phyloP scores from a whole-genome alignment of 331 rosid species.

The Rhamnella rubrinervis region DNA sequence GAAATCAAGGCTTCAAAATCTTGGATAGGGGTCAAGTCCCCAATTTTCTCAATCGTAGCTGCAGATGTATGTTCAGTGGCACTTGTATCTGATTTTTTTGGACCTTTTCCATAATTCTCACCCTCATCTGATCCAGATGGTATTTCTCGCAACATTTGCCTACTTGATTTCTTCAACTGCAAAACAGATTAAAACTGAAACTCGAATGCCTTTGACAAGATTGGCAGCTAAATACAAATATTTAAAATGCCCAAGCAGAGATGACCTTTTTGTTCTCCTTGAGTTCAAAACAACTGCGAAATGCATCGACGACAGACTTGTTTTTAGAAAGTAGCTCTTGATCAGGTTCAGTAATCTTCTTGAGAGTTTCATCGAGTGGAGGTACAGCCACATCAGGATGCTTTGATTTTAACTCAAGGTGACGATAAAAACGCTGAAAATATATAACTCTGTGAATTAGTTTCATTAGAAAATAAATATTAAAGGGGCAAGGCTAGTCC shows the following conservation, averaged over 20 bases:
- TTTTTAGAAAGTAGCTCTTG: conserved; percentile 51
- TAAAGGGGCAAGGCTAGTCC: not conserved
- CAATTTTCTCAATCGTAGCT: conserved; percentile 55
- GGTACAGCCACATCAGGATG: conserved; percentile 74
- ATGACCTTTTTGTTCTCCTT: conserved; percentile 68
- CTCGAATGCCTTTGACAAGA: conserved; percentile 1
- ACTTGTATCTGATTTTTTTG: conserved; percentile 37
- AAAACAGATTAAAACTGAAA: conserved; percentile 24
- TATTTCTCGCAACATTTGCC: conserved; percentile 41
- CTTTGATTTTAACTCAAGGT: conserved; percentile 79
- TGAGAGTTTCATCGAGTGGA: conserved; percentile 70
- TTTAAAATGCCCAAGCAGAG: conserved; percentile 4
- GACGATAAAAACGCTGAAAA: conserved; percentile 70
- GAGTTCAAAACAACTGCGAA: conserved; percentile 46
- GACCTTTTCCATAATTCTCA: conserved; percentile 36
- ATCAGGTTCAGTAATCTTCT: conserved; percentile 72
- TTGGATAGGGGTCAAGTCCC: conserved; percentile 61
- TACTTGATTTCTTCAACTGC: conserved; percentile 57
- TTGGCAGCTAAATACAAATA: not conserved
- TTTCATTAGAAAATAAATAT: conserved; percentile 1
- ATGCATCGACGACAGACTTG: conserved; percentile 44
- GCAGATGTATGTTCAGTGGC: conserved; percentile 28
- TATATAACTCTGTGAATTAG: conserved; percentile 14
- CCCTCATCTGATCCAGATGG: conserved; percentile 34
- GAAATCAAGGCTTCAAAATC: conserved; percentile 87